These are phyloP conservation scores for Nothophaeocryptopus gaeumannii DNA, from an alignment of 2,329 filamentous ascomycete species.

Conservation along the genomic window DNA sequence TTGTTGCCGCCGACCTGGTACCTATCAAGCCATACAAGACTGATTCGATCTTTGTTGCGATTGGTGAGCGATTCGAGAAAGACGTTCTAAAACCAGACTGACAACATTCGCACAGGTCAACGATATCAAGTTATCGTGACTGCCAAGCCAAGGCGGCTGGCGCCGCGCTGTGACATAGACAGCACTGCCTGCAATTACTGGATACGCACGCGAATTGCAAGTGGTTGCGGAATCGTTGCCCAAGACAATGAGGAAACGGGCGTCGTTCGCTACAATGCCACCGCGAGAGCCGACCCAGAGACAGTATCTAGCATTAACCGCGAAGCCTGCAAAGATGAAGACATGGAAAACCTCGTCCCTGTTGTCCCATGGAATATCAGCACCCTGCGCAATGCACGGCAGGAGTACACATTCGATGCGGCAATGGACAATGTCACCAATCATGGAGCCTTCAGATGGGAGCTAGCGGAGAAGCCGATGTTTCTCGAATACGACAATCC, in stretches of 20 bases:
- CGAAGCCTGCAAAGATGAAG: slow-evolving; percentile 31
- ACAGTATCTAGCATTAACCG: slow-evolving; percentile 19
- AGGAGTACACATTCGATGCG: slow-evolving; percentile 26
- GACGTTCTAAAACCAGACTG: not conserved
- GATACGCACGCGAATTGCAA: slow-evolving; percentile 27
- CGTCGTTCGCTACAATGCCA: slow-evolving; percentile 26
- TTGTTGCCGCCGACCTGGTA: slow-evolving; percentile 45
- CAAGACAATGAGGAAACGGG: slow-evolving; percentile 28
- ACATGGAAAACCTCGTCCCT: slow-evolving; percentile 25
- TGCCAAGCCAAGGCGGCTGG: slow-evolving; percentile 22
- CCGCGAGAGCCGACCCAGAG: slow-evolving; percentile 15
- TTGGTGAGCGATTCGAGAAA: slow-evolving; percentile 12
- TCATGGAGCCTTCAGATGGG: slow-evolving; percentile 26
- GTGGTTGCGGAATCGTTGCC: slow-evolving; percentile 30
- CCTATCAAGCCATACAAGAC: slow-evolving; percentile 44
- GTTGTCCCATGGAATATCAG: slow-evolving; percentile 30
- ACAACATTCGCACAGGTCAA: slow-evolving; percentile 25
- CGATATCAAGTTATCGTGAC: slow-evolving; percentile 35
- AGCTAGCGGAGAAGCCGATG: slow-evolving; percentile 27
- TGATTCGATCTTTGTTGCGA: slow-evolving; percentile 35
- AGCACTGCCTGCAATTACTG: slow-evolving; percentile 26
- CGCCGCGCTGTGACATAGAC: not conserved
- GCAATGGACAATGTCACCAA: slow-evolving; percentile 13
- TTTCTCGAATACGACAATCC: slow-evolving; percentile 30
- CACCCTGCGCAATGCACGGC: slow-evolving; percentile 13